Evolutionary conservation across 1,139 yeast species (phyloP).

Genomic region (Sugiyamaella novakii): DNA sequence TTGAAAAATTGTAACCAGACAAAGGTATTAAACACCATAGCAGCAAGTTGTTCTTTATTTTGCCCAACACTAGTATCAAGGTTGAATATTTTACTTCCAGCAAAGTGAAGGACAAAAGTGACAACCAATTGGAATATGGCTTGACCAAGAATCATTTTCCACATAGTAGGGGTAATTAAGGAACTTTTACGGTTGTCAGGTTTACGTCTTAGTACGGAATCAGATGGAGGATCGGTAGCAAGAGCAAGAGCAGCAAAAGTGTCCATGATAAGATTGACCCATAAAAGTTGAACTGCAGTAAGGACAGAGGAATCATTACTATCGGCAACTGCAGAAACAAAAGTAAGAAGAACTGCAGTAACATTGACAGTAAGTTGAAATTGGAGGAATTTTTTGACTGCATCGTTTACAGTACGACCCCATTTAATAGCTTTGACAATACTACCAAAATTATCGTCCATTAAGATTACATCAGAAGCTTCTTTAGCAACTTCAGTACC

Average conservation of each 20-base stretch:
- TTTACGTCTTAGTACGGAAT: slow-evolving; percentile 69
- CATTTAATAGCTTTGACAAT: slow-evolving; percentile 98
- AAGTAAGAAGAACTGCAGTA: slow-evolving; percentile 91
- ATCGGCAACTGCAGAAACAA: slow-evolving; percentile 89
- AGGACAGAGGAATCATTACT: slow-evolving; percentile 78
- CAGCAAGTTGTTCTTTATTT: slow-evolving; percentile 63
- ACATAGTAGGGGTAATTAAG: slow-evolving; percentile 86
- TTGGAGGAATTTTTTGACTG: slow-evolving; percentile 93
- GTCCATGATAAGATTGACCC: slow-evolving; percentile 99
- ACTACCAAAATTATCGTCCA: slow-evolving; percentile 89
- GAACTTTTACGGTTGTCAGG: slow-evolving; percentile 87
- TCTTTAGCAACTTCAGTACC: slow-evolving; percentile 86
- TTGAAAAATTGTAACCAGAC: slow-evolving; percentile 98
- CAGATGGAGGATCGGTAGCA: slow-evolving; percentile 96
- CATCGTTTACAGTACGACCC: slow-evolving; percentile 96
- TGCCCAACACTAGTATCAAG: slow-evolving; percentile 34
- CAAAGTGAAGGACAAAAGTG: slow-evolving; percentile 80
- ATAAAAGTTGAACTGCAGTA: slow-evolving; percentile 93
- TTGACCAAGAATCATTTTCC: slow-evolving; percentile 98
- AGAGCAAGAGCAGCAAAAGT: slow-evolving; percentile 96
- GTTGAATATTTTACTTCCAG: slow-evolving; percentile 56
- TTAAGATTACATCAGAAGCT: slow-evolving; percentile 71
- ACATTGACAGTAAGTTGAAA: slow-evolving; percentile 94
- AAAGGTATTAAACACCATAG: slow-evolving; percentile 91
- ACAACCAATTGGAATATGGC: slow-evolving; percentile 72